Conservation (phyloP, 192 early-diverging fungal species). For the Umbelopsis ramanniana region DNA sequence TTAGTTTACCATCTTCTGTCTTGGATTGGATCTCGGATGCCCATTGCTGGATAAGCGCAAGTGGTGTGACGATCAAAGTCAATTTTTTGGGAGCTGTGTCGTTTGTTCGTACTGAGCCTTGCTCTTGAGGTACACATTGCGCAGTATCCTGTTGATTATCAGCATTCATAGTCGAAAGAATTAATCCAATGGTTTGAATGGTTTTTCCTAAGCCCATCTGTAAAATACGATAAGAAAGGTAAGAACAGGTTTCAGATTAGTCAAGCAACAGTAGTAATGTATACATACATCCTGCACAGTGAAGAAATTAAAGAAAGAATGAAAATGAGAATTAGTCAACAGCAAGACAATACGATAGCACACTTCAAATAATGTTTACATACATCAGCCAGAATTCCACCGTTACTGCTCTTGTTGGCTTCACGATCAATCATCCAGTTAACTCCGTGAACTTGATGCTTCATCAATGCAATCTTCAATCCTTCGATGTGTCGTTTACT, state of each 20-base stretch:
- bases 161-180: constrained; percentile 23
- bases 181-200: constrained; percentile 40
- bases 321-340: background rate
- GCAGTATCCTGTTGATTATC: background rate
- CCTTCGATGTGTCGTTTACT: constrained; percentile 24
- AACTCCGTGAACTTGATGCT: constrained; percentile 38
- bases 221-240: background rate
- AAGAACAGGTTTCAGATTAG: background rate
- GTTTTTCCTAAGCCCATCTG: constrained; percentile 51
- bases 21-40: constrained; percentile 41
- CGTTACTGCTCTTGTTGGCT: constrained; percentile 27
- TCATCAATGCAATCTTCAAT: constrained; percentile 27
- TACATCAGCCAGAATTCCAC: constrained; percentile 49
- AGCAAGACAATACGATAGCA: background rate
- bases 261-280: background rate
- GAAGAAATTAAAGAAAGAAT: background rate
- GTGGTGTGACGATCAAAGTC: constrained; percentile 46
- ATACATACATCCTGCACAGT: constrained; percentile 26
- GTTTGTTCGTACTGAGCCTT: background rate
- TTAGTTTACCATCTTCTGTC: constrained; percentile 29
- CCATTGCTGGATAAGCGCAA: constrained; percentile 48
- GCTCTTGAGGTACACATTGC: background rate
- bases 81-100: background rate
- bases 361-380: background rate
- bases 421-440: constrained; percentile 46